Percentiles rank a stretch among this genome's conserved stretches.
These are phyloP conservation scores for Neolentinus lepideus DNA, from an alignment of 1,284 basidiomycete genomes.

Conservation along the genomic window DNA sequence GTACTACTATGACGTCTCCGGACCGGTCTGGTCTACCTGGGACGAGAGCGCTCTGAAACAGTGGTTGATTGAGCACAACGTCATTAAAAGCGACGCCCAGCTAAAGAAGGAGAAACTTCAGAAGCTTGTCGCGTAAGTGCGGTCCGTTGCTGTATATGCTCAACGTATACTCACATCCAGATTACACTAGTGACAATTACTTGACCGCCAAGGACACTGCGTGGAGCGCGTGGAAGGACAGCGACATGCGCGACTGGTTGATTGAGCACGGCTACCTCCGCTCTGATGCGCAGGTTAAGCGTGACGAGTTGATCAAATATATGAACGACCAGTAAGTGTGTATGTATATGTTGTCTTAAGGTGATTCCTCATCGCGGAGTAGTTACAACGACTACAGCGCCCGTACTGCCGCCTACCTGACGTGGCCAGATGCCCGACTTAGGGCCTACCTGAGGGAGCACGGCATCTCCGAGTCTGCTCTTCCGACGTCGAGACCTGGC, in stretches of 20 bases:
- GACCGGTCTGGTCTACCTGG: conserved; percentile 69
- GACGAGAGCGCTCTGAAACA: conserved; percentile 54
- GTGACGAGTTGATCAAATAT: conserved; percentile 64
- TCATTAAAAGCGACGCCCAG: conserved; percentile 68
- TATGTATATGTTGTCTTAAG: conserved; percentile 9
- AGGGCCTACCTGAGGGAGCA: conserved; percentile 76
- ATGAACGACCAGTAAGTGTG: conserved; percentile 57
- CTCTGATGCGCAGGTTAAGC: conserved; percentile 56
- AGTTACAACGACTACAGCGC: conserved; percentile 36
- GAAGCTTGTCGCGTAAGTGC: conserved; percentile 56
- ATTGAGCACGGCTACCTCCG: conserved; percentile 69
- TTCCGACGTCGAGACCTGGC: conserved; percentile 59
- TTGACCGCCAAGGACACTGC: conserved; percentile 57
- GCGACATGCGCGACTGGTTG: conserved; percentile 73
- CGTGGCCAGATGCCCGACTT: conserved; percentile 87
- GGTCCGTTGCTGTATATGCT: background rate
- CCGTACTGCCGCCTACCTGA: conserved; percentile 56
- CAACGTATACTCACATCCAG: background rate
- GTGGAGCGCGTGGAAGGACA: conserved; percentile 74
- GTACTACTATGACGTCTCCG: conserved; percentile 66
- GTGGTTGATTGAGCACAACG: conserved; percentile 69
- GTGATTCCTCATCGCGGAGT: conserved; percentile 8
- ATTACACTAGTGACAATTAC: conserved; percentile 62
- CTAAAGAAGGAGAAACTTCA: conserved; percentile 70
- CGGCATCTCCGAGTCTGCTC: conserved; percentile 59